Evolutionary conservation across 176 grass and related monocot species (phyloP).

Genomic region (Calamus simplicifolius): DNA sequence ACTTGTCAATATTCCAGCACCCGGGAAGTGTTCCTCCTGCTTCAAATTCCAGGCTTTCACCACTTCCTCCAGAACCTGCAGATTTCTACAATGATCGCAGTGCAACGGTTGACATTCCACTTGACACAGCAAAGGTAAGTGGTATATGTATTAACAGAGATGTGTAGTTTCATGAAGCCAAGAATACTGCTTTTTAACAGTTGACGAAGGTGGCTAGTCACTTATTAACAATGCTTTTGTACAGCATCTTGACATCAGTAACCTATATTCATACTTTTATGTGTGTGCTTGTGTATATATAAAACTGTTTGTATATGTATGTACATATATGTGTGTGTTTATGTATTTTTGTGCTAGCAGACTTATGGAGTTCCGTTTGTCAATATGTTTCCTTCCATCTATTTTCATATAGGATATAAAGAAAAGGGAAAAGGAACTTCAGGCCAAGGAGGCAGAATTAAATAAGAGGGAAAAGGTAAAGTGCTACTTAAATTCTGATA

Average conservation of each 20-base stretch:
- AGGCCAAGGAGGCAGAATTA: conserved; percentile 85
- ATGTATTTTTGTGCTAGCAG: no score
- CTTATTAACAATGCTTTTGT: no score
- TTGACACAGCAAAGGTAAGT: conserved; percentile 71
- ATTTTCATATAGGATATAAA: conserved; percentile 58
- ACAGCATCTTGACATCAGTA: no score
- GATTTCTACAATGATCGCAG: conserved; percentile 79
- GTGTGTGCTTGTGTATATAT: no score
- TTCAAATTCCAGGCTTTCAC: conserved; percentile 79
- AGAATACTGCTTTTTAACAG: no score
- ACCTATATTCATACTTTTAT: no score
- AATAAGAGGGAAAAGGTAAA: conserved; percentile 88
- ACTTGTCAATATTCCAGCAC: conserved; percentile 29
- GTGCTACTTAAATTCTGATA: background rate
- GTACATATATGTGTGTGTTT: no score
- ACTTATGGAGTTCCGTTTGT: conserved; percentile 5
- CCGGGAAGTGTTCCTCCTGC: conserved; percentile 50
- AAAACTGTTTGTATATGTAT: no score
- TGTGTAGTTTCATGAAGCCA: no score
- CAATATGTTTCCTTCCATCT: background rate
- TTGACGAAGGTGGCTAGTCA: no score
- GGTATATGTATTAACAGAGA: background rate
- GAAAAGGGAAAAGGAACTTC: conserved; percentile 86
- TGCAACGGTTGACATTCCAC: conserved; percentile 70
- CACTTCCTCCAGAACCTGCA: conserved; percentile 76